Evolutionary conservation across 2,329 filamentous ascomycete species (phyloP).

Genomic region (Phyllosticta paracitricarpa): DNA sequence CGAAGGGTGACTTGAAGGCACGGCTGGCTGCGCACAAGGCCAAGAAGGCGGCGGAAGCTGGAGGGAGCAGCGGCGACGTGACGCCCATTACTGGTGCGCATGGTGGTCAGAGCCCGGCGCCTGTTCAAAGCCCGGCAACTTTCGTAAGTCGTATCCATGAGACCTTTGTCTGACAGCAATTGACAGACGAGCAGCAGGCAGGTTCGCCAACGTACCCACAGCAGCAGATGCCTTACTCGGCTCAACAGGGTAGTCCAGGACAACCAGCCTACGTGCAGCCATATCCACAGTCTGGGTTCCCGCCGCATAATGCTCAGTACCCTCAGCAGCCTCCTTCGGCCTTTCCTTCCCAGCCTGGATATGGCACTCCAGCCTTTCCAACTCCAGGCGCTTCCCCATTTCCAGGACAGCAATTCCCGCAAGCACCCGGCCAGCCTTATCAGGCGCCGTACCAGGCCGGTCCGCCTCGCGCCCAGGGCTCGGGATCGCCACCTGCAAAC

Average conservation of each 20-base stretch:
- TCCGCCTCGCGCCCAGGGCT: constrained; percentile 14
- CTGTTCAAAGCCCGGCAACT: constrained; percentile 42
- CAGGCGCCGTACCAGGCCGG: constrained; percentile 17
- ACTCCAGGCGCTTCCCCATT: constrained; percentile 23
- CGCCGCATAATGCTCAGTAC: constrained; percentile 10
- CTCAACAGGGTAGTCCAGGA: constrained; percentile 27
- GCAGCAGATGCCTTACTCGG: constrained; percentile 14
- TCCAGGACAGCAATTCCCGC: constrained; percentile 22
- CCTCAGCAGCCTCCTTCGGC: constrained; percentile 9
- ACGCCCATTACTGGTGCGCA: constrained; percentile 35
- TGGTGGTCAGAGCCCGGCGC: constrained; percentile 40
- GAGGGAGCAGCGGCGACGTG: constrained; percentile 35
- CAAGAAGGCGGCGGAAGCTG: constrained; percentile 51
- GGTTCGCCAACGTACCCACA: constrained; percentile 7
- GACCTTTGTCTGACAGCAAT: not conserved
- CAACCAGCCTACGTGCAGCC: constrained; percentile 26
- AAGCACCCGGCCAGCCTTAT: constrained; percentile 18
- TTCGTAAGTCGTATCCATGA: constrained; percentile 45
- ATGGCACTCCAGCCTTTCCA: constrained; percentile 15
- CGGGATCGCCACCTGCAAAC: constrained; percentile 16
- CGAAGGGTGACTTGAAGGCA: constrained; percentile 66
- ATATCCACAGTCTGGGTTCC: constrained; percentile 26
- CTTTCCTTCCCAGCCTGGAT: constrained; percentile 8
- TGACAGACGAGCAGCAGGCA: not conserved
- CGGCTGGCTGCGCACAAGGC: constrained; percentile 69